Base-by-base conservation (phyloP, 2,329 filamentous ascomycete species). In the Alternaria angustiovoidea region DNA sequence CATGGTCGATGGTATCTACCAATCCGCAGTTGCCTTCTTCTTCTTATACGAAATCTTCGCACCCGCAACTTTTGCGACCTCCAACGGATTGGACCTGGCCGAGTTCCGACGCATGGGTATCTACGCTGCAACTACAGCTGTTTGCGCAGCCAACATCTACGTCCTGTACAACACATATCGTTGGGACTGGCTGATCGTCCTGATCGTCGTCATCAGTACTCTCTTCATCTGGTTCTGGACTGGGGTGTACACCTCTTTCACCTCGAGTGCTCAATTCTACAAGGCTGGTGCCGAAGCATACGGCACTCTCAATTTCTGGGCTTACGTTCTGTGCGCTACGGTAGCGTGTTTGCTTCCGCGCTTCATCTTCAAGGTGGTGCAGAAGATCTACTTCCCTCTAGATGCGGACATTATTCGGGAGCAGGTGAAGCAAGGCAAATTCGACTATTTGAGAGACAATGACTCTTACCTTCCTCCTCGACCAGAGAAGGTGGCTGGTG, bases 351-450 rank as follows among this genome's bases (percentile, higher is more conserved):
- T 99, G 51, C 88, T 96, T 60, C 95, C 95, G 11, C 89, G 95
- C 26, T 97, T 98, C 78, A 86, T 88, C 48, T 85, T 91, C 81
- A 99, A 99, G 81, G 84, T 89, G 32, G 81, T 95, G 51, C 95
- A 98, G 79, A 99, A 99, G 81, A 91, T 97, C 55, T 98, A 93
- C 81, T 92, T 91, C 78, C 95, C 95, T 4, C 90, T 91, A 68
- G 95, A 99, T 72, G 84, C 97, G 59, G 95, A 99, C 77, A 96
- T 99, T 66, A 89, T 99, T 72, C 92, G 95, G 48, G 95, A 99
- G 79, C 93, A 98, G 81, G 88, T 96, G 62, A 87, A 87, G 28
- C 85, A 89, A 80, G 95, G 95, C 68, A 89, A 90, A 73, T 98
- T 96, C 77, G 88, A 91, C 66, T 87, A 93, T 71, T 84, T 94